A percentile compares a stretch with the other conserved stretches of the same genome.
Evolutionary conservation across 2,329 filamentous ascomycete genomes (phyloP).

Genomic region (Epichloe uncinata): DNA sequence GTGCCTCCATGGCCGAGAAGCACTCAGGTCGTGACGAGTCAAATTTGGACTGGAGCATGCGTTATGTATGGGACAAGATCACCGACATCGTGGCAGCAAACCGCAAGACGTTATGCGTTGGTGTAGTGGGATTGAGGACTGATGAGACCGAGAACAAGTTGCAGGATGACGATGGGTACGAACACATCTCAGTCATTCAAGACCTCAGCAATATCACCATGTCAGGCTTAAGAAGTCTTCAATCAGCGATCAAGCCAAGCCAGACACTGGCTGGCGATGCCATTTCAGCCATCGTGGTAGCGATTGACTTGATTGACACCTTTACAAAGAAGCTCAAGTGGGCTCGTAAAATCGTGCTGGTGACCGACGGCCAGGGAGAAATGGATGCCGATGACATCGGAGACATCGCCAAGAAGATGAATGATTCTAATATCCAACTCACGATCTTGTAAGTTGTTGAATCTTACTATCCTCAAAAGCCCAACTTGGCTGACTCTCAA

Average conservation of each 20-base stretch:
- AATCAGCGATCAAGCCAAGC: slow-evolving; percentile 52
- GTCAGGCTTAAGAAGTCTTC: slow-evolving; percentile 53
- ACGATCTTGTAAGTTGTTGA: slow-evolving; percentile 52
- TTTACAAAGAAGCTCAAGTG: slow-evolving; percentile 76
- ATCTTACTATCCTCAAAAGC: neutral
- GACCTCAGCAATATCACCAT: slow-evolving; percentile 48
- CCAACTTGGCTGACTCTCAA: neutral
- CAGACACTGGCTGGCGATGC: slow-evolving; percentile 61
- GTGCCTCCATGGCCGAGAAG: slow-evolving; percentile 65
- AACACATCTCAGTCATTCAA: slow-evolving; percentile 71
- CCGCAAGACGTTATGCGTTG: slow-evolving; percentile 53
- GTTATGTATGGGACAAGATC: slow-evolving; percentile 88
- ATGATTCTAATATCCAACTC: slow-evolving; percentile 63
- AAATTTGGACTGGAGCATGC: slow-evolving; percentile 80
- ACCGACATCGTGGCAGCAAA: slow-evolving; percentile 55
- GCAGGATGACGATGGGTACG: slow-evolving; percentile 57
- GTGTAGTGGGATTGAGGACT: slow-evolving; percentile 75
- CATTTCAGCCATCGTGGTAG: slow-evolving; percentile 76
- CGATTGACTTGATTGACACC: slow-evolving; percentile 69
- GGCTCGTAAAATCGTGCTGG: slow-evolving; percentile 64
- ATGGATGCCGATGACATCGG: slow-evolving; percentile 62
- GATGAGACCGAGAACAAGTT: slow-evolving; percentile 62
- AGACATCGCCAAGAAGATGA: slow-evolving; percentile 60
- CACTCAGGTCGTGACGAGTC: slow-evolving; percentile 59
- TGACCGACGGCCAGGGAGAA: slow-evolving; percentile 66